Percentiles rank a stretch among this genome's conserved stretches.
Evolutionary conservation across 257 asterid genomes (phyloP).

Genomic region (Cruciata laevipes): DNA sequence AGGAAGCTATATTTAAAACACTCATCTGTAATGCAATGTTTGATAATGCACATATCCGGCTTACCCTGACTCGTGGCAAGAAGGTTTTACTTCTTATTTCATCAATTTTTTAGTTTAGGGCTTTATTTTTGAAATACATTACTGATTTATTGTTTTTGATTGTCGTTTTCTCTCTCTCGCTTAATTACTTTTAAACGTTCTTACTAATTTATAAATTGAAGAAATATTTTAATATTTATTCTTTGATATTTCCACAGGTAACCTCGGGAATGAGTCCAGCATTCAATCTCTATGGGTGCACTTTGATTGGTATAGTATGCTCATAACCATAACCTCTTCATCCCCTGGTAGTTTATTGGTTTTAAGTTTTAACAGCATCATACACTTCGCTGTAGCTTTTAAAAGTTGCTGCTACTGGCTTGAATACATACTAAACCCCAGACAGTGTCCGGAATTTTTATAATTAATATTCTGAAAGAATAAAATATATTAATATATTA

Average conservation of each 20-base stretch:
- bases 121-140: background rate
- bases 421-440: no score
- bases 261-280: constrained; percentile 93
- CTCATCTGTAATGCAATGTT: constrained; percentile 84
- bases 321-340: background rate
- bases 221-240: background rate
- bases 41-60: constrained; percentile 63
- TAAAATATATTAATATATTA: no score
- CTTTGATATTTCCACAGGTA: constrained; percentile 33
- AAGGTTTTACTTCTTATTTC: constrained; percentile 35
- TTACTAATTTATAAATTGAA: constrained; percentile 10
- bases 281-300: constrained; percentile 73
- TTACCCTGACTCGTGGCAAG: constrained; percentile 93
- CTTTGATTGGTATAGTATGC: constrained; percentile 53
- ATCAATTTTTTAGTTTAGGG: background rate
- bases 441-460: no score
- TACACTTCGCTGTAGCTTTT: background rate
- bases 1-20: constrained; percentile 81
- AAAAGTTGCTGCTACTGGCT: background rate
- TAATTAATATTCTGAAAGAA: no score
- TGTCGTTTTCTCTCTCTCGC: background rate
- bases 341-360: background rate
- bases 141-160: constrained; percentile 2
- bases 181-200: background rate
- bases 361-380: background rate